Evolutionary conservation across 2,329 filamentous ascomycete genomes (phyloP).

Genomic region (Seiridium cupressi): DNA sequence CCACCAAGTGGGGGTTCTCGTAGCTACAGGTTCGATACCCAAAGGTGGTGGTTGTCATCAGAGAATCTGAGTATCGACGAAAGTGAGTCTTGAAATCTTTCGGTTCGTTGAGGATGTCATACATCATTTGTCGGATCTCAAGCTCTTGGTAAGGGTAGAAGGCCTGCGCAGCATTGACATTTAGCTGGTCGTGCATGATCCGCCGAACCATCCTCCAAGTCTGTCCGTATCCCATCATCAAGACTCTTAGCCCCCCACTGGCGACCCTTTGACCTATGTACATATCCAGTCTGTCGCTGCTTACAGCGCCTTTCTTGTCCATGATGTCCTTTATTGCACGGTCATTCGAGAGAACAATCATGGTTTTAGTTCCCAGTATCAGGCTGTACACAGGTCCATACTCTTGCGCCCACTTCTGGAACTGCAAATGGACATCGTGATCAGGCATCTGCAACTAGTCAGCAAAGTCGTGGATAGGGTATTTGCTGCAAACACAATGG

Average conservation of each 20-base stretch:
- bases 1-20: too few relatives aligned
- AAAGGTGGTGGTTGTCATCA: constrained; percentile 49
- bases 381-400: constrained; percentile 43
- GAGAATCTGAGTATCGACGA: constrained; percentile 43
- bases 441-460: neutral
- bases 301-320: constrained; percentile 47
- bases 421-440: neutral
- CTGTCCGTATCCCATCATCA: constrained; percentile 14
- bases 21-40: constrained; percentile 34
- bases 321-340: constrained; percentile 48
- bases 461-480: too few relatives aligned
- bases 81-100: constrained; percentile 40
- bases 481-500: too few relatives aligned
- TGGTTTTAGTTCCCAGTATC: constrained; percentile 44
- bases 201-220: constrained; percentile 32
- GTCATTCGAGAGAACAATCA: constrained; percentile 46
- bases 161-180: constrained; percentile 39
- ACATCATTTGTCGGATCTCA: constrained; percentile 54
- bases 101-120: constrained; percentile 43
- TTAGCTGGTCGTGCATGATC: constrained; percentile 43
- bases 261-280: constrained; percentile 36
- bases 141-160: constrained; percentile 56
- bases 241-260: constrained; percentile 13
- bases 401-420: neutral
- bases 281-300: constrained; percentile 41